Conservation (phyloP, 1,284 basidiomycete genomes). For the Trichosporon sp. region DNA sequence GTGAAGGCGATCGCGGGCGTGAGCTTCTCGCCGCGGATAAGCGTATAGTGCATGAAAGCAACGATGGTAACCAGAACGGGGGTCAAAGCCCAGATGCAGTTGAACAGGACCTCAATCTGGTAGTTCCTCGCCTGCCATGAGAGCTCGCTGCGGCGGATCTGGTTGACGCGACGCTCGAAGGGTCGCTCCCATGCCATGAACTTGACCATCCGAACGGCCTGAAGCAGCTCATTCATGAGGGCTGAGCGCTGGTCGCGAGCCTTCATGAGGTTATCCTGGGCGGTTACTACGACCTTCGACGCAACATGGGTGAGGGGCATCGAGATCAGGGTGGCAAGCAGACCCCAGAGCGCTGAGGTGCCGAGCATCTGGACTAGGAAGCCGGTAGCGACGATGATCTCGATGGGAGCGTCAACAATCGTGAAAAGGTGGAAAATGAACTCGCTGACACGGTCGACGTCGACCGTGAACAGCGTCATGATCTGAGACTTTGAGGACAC, state of each 20-base stretch:
- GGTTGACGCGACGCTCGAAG: constrained; percentile 72
- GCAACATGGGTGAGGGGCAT: constrained; percentile 83
- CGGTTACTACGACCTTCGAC: constrained; percentile 73
- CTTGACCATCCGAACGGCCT: constrained; percentile 90
- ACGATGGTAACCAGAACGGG: constrained; percentile 49
- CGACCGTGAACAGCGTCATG: constrained; percentile 66
- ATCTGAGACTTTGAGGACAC: constrained; percentile 87
- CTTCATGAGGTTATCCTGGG: constrained; percentile 88
- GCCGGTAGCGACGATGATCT: constrained; percentile 68
- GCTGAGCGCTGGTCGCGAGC: constrained; percentile 81
- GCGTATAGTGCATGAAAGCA: constrained; percentile 60
- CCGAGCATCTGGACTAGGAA: constrained; percentile 80
- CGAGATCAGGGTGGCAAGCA: constrained; percentile 75
- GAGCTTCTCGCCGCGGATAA: constrained; percentile 57
- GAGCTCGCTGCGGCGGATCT: constrained; percentile 71
- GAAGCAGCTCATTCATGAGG: constrained; percentile 89
- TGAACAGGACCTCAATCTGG: constrained; percentile 76
- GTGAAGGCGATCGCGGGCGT: constrained; percentile 86
- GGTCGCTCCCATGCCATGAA: constrained; percentile 95
- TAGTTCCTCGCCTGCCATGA: constrained; percentile 80
- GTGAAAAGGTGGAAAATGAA: constrained; percentile 64
- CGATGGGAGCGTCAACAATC: constrained; percentile 71
- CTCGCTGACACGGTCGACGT: constrained; percentile 82
- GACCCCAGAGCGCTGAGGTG: constrained; percentile 63
- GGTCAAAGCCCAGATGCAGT: constrained; percentile 63